Conservation (phyloP, 1,284 basidiomycete genomes). For the Boletellus deceptivus region DNA sequence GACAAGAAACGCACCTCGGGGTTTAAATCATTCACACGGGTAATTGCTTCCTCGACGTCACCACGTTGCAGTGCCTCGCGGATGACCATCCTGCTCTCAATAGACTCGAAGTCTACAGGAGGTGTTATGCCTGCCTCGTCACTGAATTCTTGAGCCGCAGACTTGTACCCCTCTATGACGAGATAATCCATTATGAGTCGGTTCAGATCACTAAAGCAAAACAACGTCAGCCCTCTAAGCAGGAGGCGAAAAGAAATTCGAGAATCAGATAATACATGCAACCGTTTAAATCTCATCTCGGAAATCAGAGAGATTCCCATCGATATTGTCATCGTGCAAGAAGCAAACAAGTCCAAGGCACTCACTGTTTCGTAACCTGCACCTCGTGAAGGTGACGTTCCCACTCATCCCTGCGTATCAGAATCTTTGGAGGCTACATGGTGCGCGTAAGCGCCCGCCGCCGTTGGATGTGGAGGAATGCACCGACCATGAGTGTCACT, state of each 20-base stretch:
- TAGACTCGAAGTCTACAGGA: slow-evolving; percentile 84
- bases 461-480: slow-evolving; percentile 1
- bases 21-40: slow-evolving; percentile 91
- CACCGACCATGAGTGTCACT: slow-evolving; percentile 32
- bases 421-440: slow-evolving; percentile 43
- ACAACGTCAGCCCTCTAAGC: slow-evolving; percentile 38
- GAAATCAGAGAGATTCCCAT: slow-evolving; percentile 89
- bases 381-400: slow-evolving; percentile 72
- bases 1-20: slow-evolving; percentile 77
- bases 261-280: slow-evolving; percentile 82
- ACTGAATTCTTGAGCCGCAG: slow-evolving; percentile 92
- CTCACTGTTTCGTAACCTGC: slow-evolving; percentile 75
- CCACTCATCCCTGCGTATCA: slow-evolving; percentile 74
- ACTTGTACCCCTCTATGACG: slow-evolving; percentile 95
- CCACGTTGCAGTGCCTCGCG: slow-evolving; percentile 92
- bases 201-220: slow-evolving; percentile 75
- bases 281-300: slow-evolving; percentile 57
- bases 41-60: slow-evolving; percentile 92
- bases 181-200: slow-evolving; percentile 98
- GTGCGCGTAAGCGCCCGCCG: slow-evolving; percentile 3
- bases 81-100: slow-evolving; percentile 92
- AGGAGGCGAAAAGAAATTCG: slow-evolving; percentile 18
- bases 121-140: slow-evolving; percentile 79
- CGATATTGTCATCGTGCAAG: slow-evolving; percentile 55
- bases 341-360: slow-evolving; percentile 16